A percentile compares a stretch with the other conserved stretches of the same genome.
phyloP scores from a whole-genome alignment of 108 stramenopile genomes.

The Skeletonema grethae region DNA sequence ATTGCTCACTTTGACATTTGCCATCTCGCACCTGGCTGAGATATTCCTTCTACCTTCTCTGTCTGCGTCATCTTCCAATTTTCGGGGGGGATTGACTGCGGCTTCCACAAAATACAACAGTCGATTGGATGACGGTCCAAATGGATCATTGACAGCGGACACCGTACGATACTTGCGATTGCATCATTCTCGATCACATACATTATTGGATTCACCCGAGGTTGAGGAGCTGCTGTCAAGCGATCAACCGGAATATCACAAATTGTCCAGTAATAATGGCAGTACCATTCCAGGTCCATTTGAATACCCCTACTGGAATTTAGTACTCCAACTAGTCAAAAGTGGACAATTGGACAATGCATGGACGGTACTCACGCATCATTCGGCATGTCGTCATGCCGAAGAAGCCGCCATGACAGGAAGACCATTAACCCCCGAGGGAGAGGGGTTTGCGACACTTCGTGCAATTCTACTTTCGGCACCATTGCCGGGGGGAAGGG shows the following conservation, averaged over 20 bases:
- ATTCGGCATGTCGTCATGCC: conserved; percentile 62
- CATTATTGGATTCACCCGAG: conserved; percentile 11
- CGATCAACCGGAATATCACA: conserved; percentile 69
- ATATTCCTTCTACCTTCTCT: conserved; percentile 53
- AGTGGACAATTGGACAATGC: conserved; percentile 67
- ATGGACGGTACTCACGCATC: conserved; percentile 67
- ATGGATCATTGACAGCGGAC: conserved; percentile 76
- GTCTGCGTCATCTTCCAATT: not conserved
- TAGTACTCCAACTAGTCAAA: conserved; percentile 48
- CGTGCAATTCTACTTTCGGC: conserved; percentile 64
- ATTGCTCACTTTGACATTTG: conserved; percentile 55
- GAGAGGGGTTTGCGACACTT: conserved; percentile 61
- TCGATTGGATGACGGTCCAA: conserved; percentile 30
- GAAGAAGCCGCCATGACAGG: conserved; percentile 18
- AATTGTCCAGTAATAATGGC: not conserved
- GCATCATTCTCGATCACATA: conserved; percentile 42
- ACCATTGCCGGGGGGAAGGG: conserved; percentile 78
- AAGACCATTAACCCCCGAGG: conserved; percentile 41
- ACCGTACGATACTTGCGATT: conserved; percentile 74
- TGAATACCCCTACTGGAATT: conserved; percentile 54
- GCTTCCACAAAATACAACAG: not conserved
- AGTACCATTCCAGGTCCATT: conserved; percentile 19
- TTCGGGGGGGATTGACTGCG: conserved; percentile 1
- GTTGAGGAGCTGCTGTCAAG: conserved; percentile 44
- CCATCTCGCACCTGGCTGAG: conserved; percentile 68